Percentiles rank a stretch among this genome's conserved stretches.
Conservation (phyloP, 129 eudicot genomes). For the Lactuca sativa region DNA sequence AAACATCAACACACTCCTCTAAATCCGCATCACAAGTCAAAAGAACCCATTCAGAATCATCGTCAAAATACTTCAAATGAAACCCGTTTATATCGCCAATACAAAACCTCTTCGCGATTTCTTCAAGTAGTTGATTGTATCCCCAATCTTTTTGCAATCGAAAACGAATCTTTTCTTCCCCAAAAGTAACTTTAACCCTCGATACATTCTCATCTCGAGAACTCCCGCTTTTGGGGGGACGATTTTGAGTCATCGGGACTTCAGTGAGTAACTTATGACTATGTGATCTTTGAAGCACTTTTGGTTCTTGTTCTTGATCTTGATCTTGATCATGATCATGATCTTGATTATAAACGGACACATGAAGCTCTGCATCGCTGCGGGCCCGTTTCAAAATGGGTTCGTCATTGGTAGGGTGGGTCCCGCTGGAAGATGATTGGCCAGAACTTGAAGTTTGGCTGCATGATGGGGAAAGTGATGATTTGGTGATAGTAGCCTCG, state of each 20-base stretch:
- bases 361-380: slow-evolving; percentile 56
- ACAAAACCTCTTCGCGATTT: slow-evolving; percentile 60
- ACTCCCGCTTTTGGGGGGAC: slow-evolving; percentile 29
- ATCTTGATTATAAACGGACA: slow-evolving; percentile 29
- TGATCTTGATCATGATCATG: too few relatives aligned
- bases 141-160: slow-evolving; percentile 66
- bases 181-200: slow-evolving; percentile 67
- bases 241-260: slow-evolving; percentile 24
- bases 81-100: slow-evolving; percentile 43
- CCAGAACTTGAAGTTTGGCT: slow-evolving; percentile 73
- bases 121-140: slow-evolving; percentile 49
- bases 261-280: slow-evolving; percentile 53
- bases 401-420: slow-evolving; percentile 44
- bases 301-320: slow-evolving; percentile 34
- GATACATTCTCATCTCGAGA: slow-evolving; percentile 36
- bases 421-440: slow-evolving; percentile 59
- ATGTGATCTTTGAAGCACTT: slow-evolving; percentile 53
- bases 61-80: slow-evolving; percentile 86
- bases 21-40: slow-evolving; percentile 85
- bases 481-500: slow-evolving; percentile 38
- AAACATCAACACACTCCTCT: slow-evolving; percentile 81
- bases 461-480: slow-evolving; percentile 64
- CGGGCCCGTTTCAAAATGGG: slow-evolving; percentile 50
- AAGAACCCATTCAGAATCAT: slow-evolving; percentile 91
- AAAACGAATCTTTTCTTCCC: slow-evolving; percentile 77